Evolutionary conservation across 441 rosid species (phyloP).

Genomic region (Macaranga tanarius): DNA sequence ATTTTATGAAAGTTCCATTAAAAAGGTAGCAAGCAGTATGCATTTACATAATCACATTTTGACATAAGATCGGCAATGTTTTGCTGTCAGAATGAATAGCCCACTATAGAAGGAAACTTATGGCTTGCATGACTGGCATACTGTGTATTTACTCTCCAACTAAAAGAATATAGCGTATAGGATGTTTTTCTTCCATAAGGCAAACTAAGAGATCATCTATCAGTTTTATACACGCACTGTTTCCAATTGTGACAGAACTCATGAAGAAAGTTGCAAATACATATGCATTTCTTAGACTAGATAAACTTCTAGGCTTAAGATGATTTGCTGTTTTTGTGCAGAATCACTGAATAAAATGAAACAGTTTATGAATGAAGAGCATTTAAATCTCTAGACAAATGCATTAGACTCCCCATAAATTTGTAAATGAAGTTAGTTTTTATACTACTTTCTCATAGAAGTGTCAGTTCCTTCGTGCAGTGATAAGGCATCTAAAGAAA

Average conservation of each 20-base stretch:
- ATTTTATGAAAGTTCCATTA: not conserved
- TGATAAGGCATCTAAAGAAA: too few relatives aligned
- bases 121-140: not conserved
- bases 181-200: not conserved
- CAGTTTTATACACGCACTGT: not conserved
- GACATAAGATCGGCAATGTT: not conserved
- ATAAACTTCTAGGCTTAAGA: not conserved
- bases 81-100: too few relatives aligned
- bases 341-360: too few relatives aligned
- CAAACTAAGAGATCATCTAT: not conserved
- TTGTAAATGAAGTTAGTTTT: too few relatives aligned
- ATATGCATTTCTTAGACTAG: not conserved
- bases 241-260: not conserved
- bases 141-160: not conserved
- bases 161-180: not conserved
- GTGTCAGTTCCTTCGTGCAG: too few relatives aligned
- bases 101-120: not conserved
- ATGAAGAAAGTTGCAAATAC: not conserved
- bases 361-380: too few relatives aligned
- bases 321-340: too few relatives aligned
- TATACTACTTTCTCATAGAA: too few relatives aligned
- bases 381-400: too few relatives aligned
- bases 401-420: too few relatives aligned
- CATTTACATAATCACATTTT: not conserved
- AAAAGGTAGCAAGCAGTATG: not conserved